These are phyloP conservation scores for Garcia nutans DNA, from an alignment of 345 rosid genomes.

Conservation along the genomic window DNA sequence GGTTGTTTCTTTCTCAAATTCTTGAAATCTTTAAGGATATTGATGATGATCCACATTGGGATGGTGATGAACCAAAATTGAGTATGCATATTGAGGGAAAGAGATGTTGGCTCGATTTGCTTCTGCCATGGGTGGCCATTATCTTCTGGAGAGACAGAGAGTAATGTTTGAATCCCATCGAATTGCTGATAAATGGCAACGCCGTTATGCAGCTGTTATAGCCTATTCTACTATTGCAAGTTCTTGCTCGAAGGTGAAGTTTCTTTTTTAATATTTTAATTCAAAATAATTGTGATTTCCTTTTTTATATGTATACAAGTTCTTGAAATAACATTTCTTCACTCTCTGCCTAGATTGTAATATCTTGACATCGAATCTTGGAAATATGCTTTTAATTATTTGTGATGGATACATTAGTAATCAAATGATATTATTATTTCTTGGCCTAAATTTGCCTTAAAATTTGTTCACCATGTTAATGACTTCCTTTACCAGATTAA, in stretches of 20 bases:
- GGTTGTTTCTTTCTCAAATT: not conserved
- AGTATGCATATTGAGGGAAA: not conserved
- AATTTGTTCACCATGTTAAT: too few relatives aligned
- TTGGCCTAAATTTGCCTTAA: too few relatives aligned
- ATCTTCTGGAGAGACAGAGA: not conserved
- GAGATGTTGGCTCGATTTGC: not conserved
- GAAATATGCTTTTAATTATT: too few relatives aligned
- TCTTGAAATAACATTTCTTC: not conserved
- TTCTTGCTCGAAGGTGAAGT: not conserved
- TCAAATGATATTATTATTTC: too few relatives aligned
- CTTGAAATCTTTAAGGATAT: not conserved
- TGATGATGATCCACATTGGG: not conserved
- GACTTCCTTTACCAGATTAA: not conserved
- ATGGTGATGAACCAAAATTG: not conserved
- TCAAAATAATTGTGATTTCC: not conserved
- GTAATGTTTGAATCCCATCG: not conserved
- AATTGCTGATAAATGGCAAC: slow-evolving; percentile 1
- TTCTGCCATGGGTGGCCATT: not conserved
- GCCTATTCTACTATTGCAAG: not conserved
- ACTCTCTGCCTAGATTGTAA: too few relatives aligned
- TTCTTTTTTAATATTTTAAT: not conserved
- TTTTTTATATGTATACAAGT: not conserved
- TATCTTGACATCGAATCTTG: too few relatives aligned
- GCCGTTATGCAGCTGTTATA: slow-evolving; percentile 9
- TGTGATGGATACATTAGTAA: too few relatives aligned